Base-by-base conservation (phyloP, 1,284 basidiomycete genomes). In the Trametes hirsuta region DNA sequence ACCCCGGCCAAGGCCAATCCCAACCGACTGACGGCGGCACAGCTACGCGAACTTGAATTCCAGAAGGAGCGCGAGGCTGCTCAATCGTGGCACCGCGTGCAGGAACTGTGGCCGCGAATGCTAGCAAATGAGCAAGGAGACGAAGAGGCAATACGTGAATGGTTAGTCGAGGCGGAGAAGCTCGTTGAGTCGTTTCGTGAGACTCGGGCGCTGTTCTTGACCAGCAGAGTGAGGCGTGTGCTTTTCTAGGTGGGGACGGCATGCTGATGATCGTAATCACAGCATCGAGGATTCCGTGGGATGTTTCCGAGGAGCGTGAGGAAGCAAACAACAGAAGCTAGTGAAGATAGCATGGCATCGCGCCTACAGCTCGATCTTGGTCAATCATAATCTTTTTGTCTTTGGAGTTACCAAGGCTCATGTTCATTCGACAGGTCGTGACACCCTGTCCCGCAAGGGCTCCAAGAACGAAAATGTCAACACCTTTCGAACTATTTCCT, bases 181-280 rank as follows among this genome's bases (percentile, higher is more conserved):
- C 80, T 98, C 50, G 82, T 97, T 14, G 94, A 97, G 65, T 88
- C 87, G 69, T 98, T 95, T 76, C 81, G 95, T 48, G 87, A 94
- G 76, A 95, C 94, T 10, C 83, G 88, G 66, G 86, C 87, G 61
- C 73, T 98, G 64, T 98, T 97, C 70, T 81, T 89, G 63, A 87
- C 88, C 8, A 87, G 87, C 42, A 76, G 88, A 67, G 93, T 94
- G 60, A 63, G 86, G 41, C 10, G 8, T n/a, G 22, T 30, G 40
- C 51, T 55, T 42, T 11, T 9, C 9, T 53, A 41, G 12, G 49
- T 83, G 81, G 74, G 74, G 34, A 77, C 10, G 14, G 14, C 6
- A 3, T 15, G 6, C 15, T 45, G 79, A 65, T 79, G 78, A 6
- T 35, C 45, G 24, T 46, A 22, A 37, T 36, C 6, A 4, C 41